These are phyloP conservation scores for Jatropha multifida DNA, from an alignment of 441 rosid genomes.

Conservation along the genomic window DNA sequence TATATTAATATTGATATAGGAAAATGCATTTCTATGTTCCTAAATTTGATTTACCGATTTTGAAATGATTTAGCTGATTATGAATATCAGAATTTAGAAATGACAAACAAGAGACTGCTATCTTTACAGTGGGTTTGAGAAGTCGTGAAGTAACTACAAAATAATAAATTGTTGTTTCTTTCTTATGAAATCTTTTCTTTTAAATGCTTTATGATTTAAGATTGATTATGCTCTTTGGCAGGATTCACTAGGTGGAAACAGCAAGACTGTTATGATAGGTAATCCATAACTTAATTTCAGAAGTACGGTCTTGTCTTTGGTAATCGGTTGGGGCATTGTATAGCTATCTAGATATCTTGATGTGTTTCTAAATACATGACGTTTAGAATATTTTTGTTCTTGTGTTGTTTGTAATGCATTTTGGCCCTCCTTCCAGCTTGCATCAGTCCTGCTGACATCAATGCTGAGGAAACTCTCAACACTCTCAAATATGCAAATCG, in stretches of 20 bases:
- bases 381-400: neutral
- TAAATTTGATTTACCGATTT: neutral
- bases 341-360: neutral
- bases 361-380: neutral
- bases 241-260: constrained; percentile 99
- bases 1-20: neutral
- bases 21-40: neutral
- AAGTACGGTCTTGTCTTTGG: neutral
- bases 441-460: constrained; percentile 97
- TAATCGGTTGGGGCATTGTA: neutral
- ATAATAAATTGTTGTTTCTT: constrained; percentile 1
- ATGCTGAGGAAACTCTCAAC: constrained; percentile 98
- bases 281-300: constrained; percentile 7
- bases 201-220: neutral
- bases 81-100: neutral
- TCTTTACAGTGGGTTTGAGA: neutral
- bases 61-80: neutral
- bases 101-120: neutral
- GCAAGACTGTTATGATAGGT: constrained; percentile 99
- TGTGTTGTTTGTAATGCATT: neutral
- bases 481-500: constrained; percentile 98
- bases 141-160: neutral
- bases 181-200: neutral
- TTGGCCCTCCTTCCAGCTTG: constrained; percentile 53
- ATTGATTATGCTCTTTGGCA: constrained; percentile 29